phyloP scores from a whole-genome alignment of 78 protist genomes.

The Pirum gemmata region DNA sequence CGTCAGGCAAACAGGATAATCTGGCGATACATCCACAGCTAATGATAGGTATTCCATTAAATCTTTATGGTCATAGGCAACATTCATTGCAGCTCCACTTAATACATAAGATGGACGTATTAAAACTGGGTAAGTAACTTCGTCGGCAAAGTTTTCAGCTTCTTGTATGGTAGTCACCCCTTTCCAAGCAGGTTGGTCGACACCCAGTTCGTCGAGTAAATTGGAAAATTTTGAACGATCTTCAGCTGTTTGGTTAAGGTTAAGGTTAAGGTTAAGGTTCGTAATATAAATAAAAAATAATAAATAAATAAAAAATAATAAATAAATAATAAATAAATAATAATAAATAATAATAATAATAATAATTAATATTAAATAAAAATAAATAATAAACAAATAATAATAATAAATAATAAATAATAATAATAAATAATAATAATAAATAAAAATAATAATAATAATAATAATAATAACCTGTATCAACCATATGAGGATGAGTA shows the following conservation, averaged over 20 bases:
- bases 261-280: too few relatives aligned
- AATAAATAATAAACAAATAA: too few relatives aligned
- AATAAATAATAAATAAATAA: too few relatives aligned
- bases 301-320: too few relatives aligned
- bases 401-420: too few relatives aligned
- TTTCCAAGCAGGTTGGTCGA: conserved; percentile 86
- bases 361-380: too few relatives aligned
- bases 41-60: neutral
- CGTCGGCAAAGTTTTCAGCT: conserved; percentile 70
- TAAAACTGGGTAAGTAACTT: conserved; percentile 84
- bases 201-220: conserved; percentile 71
- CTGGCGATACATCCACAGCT: conserved; percentile 64
- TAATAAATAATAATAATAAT: too few relatives aligned
- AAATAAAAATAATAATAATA: too few relatives aligned
- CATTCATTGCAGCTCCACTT: conserved; percentile 90
- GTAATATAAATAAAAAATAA: too few relatives aligned
- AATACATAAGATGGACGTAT: conserved; percentile 92
- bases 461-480: conserved; percentile 89
- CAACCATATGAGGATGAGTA: conserved; percentile 79
- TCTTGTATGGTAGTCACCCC: conserved; percentile 61
- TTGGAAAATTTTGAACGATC: conserved; percentile 84
- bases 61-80: conserved; percentile 67
- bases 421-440: too few relatives aligned
- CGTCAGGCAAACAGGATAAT: conserved; percentile 75
- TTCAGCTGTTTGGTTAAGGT: too few relatives aligned